A percentile compares a stretch with the other conserved stretches of the same genome.
Conservation (phyloP, 1,284 basidiomycete genomes). For the Boletus mariae region DNA sequence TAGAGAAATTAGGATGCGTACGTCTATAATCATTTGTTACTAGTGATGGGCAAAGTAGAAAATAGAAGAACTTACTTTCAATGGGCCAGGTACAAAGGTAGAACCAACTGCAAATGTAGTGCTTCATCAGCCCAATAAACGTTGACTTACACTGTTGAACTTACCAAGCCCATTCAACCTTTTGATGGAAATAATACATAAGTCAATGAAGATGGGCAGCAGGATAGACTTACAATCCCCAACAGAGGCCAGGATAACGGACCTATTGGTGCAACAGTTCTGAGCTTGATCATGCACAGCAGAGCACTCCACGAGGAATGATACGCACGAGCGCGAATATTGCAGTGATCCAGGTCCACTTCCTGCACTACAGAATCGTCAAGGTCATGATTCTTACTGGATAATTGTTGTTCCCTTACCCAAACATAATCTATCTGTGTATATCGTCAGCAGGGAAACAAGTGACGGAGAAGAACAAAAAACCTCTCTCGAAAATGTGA, state of each 20-base stretch:
- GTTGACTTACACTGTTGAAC: not conserved
- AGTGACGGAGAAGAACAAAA: not conserved
- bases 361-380: not conserved
- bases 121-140: not conserved
- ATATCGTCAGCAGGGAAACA: not conserved
- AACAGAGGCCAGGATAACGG: constrained; percentile 17
- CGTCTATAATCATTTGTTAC: constrained; percentile 1
- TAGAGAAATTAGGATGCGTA: no score
- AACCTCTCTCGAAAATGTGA: constrained; percentile 15
- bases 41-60: not conserved
- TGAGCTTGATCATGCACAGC: not conserved
- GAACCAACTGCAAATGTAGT: not conserved
- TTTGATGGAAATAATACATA: not conserved
- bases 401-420: not conserved
- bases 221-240: constrained; percentile 7
- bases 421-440: constrained; percentile 14
- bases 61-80: not conserved
- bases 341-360: constrained; percentile 16
- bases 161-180: constrained; percentile 6
- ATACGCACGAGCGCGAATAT: constrained; percentile 16
- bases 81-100: constrained; percentile 7
- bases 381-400: not conserved
- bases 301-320: no score
- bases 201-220: not conserved
- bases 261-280: constrained; percentile 3